Percentiles rank a stretch among this genome's conserved stretches.
phyloP scores from a whole-genome alignment of 768 basidiomycete genomes.

The Tylopilus rubrobrunneus region DNA sequence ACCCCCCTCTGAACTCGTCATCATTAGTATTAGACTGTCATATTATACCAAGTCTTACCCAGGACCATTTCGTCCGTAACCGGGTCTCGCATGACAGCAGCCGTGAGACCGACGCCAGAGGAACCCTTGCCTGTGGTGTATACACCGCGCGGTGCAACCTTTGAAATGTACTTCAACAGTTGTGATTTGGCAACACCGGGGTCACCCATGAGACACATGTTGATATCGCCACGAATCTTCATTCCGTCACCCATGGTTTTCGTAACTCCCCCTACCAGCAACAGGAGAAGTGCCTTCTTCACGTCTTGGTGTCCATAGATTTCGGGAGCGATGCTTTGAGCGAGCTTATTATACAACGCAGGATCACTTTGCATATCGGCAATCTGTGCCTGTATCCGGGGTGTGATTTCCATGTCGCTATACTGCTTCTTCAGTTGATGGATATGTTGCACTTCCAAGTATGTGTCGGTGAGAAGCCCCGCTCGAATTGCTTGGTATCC shows the following conservation, averaged over 20 bases:
- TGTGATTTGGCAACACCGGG: constrained; percentile 99
- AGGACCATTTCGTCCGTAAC: constrained; percentile 99
- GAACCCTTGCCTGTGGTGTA: constrained; percentile 99
- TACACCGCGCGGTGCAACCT: constrained; percentile 94
- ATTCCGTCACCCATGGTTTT: constrained; percentile 96
- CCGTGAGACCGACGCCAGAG: constrained; percentile 97
- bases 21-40: constrained; percentile 8
- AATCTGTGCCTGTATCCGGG: constrained; percentile 71
- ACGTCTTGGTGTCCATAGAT: constrained; percentile 98
- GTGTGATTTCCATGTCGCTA: constrained; percentile 88
- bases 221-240: constrained; percentile 98
- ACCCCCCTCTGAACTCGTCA: constrained; percentile 75
- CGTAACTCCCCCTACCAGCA: constrained; percentile 94
- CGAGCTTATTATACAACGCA: constrained; percentile 81
- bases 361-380: constrained; percentile 67
- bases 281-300: constrained; percentile 89
- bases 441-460: constrained; percentile 87
- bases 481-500: constrained; percentile 97
- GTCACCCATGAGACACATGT: constrained; percentile 98
- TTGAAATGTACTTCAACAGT: constrained; percentile 95
- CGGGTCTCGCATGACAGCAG: constrained; percentile 98
- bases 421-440: constrained; percentile 98
- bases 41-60: constrained; percentile 50
- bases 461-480: constrained; percentile 95
- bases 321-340: constrained; percentile 95